A percentile compares a stretch with the other conserved stretches of the same genome.
Evolutionary conservation across 345 rosid species (phyloP).

Genomic region (Tarenaya hassleriana): DNA sequence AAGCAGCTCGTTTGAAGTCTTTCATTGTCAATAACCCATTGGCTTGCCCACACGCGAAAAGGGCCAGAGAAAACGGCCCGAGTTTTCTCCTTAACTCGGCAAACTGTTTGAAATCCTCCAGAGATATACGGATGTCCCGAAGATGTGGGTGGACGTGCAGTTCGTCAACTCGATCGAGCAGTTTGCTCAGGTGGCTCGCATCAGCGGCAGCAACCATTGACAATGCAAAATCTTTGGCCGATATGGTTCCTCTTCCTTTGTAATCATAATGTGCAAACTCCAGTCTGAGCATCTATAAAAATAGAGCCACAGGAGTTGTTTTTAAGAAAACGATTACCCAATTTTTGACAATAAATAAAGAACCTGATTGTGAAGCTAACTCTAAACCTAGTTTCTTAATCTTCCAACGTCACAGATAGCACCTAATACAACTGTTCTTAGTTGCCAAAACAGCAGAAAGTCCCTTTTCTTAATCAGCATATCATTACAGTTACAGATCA

Average conservation of each 20-base stretch:
- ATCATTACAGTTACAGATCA: too few relatives aligned
- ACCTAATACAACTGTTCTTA: background rate
- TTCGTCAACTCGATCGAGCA: conserved; percentile 66
- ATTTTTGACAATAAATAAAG: background rate
- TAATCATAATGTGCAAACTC: conserved; percentile 95
- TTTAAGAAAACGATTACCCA: background rate
- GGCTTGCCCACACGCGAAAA: conserved; percentile 75
- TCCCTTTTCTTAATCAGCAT: too few relatives aligned
- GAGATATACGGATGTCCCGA: conserved; percentile 46
- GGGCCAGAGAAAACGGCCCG: conserved; percentile 77
- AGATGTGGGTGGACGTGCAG: conserved; percentile 44
- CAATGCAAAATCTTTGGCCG: conserved; percentile 87
- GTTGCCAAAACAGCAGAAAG: background rate
- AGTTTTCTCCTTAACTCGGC: conserved; percentile 72
- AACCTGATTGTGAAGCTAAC: background rate
- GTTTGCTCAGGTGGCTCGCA: conserved; percentile 50
- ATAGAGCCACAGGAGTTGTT: background rate
- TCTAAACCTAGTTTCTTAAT: background rate
- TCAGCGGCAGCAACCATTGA: conserved; percentile 97
- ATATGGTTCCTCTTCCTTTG: conserved; percentile 53
- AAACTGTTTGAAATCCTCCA: conserved; percentile 72
- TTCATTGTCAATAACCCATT: conserved; percentile 62
- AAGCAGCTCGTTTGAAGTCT: conserved; percentile 88
- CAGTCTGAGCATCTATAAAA: conserved; percentile 58
- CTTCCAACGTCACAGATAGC: background rate